Evolutionary conservation across 176 grass and related monocot species (phyloP), one percentile per base, ranked within the genome.

Genomic region (Rhipidocladum racemiflorum): DNA sequence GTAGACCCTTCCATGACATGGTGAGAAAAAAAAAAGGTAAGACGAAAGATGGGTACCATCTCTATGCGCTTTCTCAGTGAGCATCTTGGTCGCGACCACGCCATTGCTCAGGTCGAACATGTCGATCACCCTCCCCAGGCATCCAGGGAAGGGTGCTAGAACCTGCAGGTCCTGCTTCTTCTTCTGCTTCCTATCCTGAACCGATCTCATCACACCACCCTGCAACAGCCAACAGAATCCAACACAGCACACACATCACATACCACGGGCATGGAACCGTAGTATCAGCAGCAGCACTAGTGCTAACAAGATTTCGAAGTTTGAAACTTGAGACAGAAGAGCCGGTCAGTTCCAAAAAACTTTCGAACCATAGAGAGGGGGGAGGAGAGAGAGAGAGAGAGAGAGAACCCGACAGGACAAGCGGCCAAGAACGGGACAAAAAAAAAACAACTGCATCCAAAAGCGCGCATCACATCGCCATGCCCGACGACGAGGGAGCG

Each of bases 11-110:
- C 1, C 42, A 59, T 5, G 18, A 0, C 6, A 65, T 32, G 53
- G 6, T 55, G 23, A 0, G 0, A 14, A 24, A 46, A 1, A 14
- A 24, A 46, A 59, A 18, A 12, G 24, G 34, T n/a, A 53, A 28
- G 36, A 43, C 32, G 35, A 53, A 36, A 56, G 59, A 73, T 69
- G 25, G 13, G n/a, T 91, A 98, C 95, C 82, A 50, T 95, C 95
- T 88, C 84, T 85, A 60, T 98, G 90, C 14, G 86, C 86, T 84
- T 78, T 93, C 5, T 98, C 92, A 0, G 95, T 89, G 65, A 98
- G 92, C 75, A 95, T 80, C 75, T 94, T 97, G 63, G 92, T 85
- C 4, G 78, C 80, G 14, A 83, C 90, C 28, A 94, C 78, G 16
- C 81, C 79, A 11, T 82, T 83, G 83, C 88, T 87, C 77, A 94